Conservation (phyloP, 202 grass and related monocot species). For the Bolboschoenoplectus hybrid region DNA sequence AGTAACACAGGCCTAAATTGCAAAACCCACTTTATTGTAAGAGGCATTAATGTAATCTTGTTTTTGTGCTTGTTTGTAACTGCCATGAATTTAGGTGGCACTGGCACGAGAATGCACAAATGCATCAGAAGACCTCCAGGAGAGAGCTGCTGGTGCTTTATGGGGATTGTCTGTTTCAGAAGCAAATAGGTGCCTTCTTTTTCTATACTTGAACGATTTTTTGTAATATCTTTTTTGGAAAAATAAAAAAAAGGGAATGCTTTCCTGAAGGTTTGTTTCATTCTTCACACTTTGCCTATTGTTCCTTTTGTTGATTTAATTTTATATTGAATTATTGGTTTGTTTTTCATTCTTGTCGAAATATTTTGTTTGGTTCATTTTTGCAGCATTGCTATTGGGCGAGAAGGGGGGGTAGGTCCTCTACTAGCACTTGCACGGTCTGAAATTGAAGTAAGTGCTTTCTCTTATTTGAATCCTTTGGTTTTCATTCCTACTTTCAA, state of each 20-base stretch:
- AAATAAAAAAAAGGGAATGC: neutral
- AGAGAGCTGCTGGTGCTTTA: constrained; percentile 95
- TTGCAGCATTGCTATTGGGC: constrained; percentile 83
- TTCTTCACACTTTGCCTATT: neutral
- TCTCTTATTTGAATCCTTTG: constrained; percentile 24
- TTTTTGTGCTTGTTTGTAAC: constrained; percentile 32
- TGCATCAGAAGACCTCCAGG: constrained; percentile 96
- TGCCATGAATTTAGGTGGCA: constrained; percentile 69
- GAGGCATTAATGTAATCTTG: constrained; percentile 20
- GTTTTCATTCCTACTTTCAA: constrained; percentile 12
- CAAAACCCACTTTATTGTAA: neutral
- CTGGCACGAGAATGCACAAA: constrained; percentile 84
- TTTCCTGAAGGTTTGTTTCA: constrained; percentile 13
- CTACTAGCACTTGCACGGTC: constrained; percentile 80
- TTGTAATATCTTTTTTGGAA: neutral
- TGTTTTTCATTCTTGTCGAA: constrained; percentile 40
- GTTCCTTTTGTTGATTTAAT: constrained; percentile 10
- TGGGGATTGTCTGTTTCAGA: constrained; percentile 99
- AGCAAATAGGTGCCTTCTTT: constrained; percentile 85
- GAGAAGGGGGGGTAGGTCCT: constrained; percentile 79
- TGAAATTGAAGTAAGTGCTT: constrained; percentile 72
- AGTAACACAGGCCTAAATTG: neutral
- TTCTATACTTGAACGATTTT: constrained; percentile 9
- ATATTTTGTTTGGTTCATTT: constrained; percentile 40
- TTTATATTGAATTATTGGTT: constrained; percentile 5